Base-by-base conservation (phyloP, 768 basidiomycete genomes). In the Lactifluus hygrophoroides region DNA sequence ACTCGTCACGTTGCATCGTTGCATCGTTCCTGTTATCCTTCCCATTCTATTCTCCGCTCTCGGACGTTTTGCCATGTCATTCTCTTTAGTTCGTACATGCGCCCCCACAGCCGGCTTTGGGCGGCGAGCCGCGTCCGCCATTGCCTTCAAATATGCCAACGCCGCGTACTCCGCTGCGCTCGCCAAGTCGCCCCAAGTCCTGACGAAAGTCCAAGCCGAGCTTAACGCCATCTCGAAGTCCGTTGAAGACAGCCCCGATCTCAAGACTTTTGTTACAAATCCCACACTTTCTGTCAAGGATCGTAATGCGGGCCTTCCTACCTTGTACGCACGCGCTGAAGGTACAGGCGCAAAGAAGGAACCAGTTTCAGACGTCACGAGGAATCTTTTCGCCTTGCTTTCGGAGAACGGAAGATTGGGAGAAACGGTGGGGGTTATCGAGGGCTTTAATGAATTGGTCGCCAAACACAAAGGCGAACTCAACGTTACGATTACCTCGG, bases 321-420 rank as follows among this genome's bases (percentile, higher is more conserved):
- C 76, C 48, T 74, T 98, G 68, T 85, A 84, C 69, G 72, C 82
- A 60, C 83, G 82, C 56, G 77, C 86, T 34, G 88, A 87, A 72
- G 77, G 78, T 28, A 35, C 76, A 37, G 78, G 75, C 21, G 67
- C 75, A 43, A 89, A 82, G 80, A 90, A 88, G 77, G 86, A 85
- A 57, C 71, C 81, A n/a, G 72, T 87, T 50, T 88, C 87, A 48
- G 88, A 91, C 57, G 80, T 93, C 71, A 93, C 94, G 67, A 89
- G 87, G 80, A 95, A 97, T 76, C 80, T 99, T 66, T 84, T 99
- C 70, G 71, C 72, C 37, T 85, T 98, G 65, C 81, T 99, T 60
- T 87, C 90, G 59, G 90, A 95, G 73, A 99, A 99, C 72, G 94
- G 94, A 58, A 80, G 96, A 64, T 78, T 98, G 61, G 80, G 76